Conservation (phyloP, 139 green algal species). For the Ostreobium quekettii region DNA sequence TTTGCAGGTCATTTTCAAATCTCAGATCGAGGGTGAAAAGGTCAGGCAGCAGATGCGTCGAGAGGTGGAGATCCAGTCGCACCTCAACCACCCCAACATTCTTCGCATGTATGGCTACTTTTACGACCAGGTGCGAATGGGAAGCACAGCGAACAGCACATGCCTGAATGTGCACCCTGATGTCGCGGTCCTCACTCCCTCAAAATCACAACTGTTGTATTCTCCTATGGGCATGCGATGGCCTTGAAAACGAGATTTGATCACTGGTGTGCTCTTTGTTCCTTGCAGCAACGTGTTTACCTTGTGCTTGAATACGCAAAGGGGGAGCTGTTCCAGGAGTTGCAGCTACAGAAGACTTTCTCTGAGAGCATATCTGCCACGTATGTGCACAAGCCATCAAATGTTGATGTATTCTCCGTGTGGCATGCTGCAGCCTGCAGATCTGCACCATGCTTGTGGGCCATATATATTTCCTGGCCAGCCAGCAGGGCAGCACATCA, state of each 20-base stretch:
- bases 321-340: conserved; percentile 95
- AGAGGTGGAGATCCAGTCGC: conserved; percentile 98
- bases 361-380: conserved; percentile 72
- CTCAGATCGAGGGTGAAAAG: conserved; percentile 84
- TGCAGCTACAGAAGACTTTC: conserved; percentile 73
- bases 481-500: too few relatives aligned
- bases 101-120: conserved; percentile 97
- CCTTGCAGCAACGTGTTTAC: conserved; percentile 72
- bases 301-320: conserved; percentile 97
- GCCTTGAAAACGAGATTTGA: too few relatives aligned
- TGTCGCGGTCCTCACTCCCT: too few relatives aligned
- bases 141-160: too few relatives aligned
- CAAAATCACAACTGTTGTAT: too few relatives aligned
- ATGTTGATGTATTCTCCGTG: too few relatives aligned
- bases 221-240: too few relatives aligned
- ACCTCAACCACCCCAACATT: conserved; percentile 97
- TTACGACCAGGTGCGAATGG: conserved; percentile 86
- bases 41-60: conserved; percentile 96
- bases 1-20: conserved; percentile 90
- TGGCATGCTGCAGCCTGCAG: too few relatives aligned
- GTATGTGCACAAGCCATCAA: conserved; percentile 46
- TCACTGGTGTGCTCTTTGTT: too few relatives aligned
- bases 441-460: too few relatives aligned
- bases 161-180: too few relatives aligned
- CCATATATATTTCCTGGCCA: too few relatives aligned